Conservation (phyloP, 1,139 yeast species). For the Saccharomyces hybrid region DNA sequence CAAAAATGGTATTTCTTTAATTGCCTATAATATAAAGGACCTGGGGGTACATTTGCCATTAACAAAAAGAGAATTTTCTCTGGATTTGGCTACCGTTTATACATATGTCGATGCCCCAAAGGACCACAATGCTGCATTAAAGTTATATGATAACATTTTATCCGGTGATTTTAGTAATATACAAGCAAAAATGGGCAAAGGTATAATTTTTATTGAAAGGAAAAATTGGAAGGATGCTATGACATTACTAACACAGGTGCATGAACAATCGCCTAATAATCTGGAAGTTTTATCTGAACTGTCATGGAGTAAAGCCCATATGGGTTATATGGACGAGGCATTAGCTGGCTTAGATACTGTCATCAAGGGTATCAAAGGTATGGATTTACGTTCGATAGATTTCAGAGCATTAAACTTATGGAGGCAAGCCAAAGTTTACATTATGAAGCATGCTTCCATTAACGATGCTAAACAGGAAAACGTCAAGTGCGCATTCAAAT, state of each 20-base stretch:
- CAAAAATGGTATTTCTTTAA: slow-evolving; percentile 50
- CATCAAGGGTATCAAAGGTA: slow-evolving; percentile 40
- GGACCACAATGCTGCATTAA: slow-evolving; percentile 67
- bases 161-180: slow-evolving; percentile 43
- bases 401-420: slow-evolving; percentile 55
- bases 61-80: slow-evolving; percentile 53
- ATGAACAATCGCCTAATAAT: slow-evolving; percentile 45
- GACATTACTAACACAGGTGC: slow-evolving; percentile 44
- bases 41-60: slow-evolving; percentile 43
- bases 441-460: slow-evolving; percentile 30
- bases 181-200: slow-evolving; percentile 73
- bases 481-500: slow-evolving; percentile 41
- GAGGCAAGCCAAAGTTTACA: slow-evolving; percentile 62
- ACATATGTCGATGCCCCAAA: slow-evolving; percentile 88
- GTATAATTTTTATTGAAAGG: slow-evolving; percentile 64
- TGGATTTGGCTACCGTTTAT: slow-evolving; percentile 67
- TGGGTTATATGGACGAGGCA: slow-evolving; percentile 49
- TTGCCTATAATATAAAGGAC: slow-evolving; percentile 43
- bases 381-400: slow-evolving; percentile 47
- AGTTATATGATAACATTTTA: slow-evolving; percentile 59
- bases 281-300: slow-evolving; percentile 59
- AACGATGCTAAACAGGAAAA: slow-evolving; percentile 15
- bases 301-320: slow-evolving; percentile 68
- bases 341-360: slow-evolving; percentile 42
- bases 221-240: slow-evolving; percentile 50